phyloP scores from a whole-genome alignment of 257 asterid genomes.

The Solanum chiquidenum region DNA sequence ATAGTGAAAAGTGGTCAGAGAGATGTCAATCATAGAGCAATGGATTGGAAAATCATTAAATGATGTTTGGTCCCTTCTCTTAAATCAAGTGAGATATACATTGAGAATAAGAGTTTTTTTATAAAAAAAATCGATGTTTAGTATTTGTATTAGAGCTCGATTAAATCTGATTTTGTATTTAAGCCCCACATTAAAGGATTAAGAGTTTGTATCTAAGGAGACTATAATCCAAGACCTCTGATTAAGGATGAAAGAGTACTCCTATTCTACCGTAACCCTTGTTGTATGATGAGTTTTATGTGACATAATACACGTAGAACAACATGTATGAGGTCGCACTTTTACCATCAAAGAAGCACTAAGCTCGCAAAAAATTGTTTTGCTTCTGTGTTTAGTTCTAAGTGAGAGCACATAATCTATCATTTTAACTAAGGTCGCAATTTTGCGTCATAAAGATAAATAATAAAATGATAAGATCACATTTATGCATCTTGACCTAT shows the following conservation, averaged over 20 bases:
- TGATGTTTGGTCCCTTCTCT: neutral
- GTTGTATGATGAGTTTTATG: neutral
- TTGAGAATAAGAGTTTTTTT: neutral
- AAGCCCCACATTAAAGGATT: neutral
- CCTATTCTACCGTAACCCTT: no score
- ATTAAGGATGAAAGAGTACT: neutral
- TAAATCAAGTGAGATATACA: neutral
- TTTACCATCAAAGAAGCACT: neutral
- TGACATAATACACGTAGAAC: neutral
- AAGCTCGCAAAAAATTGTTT: neutral
- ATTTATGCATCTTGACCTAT: no score
- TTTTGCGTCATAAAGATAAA: no score
- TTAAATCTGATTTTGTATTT: no score
- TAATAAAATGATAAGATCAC: no score
- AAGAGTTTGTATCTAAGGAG: neutral
- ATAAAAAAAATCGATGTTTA: neutral
- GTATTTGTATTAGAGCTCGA: rapidly evolving
- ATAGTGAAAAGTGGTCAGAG: neutral
- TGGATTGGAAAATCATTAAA: neutral
- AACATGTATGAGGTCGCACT: no score
- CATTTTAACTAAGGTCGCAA: no score
- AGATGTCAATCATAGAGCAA: neutral
- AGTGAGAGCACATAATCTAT: no score
- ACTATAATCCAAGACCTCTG: neutral
- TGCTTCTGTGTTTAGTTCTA: neutral